phyloP scores from a whole-genome alignment of 83 land plant genomes.

The Diphasiastrum complanatum region DNA sequence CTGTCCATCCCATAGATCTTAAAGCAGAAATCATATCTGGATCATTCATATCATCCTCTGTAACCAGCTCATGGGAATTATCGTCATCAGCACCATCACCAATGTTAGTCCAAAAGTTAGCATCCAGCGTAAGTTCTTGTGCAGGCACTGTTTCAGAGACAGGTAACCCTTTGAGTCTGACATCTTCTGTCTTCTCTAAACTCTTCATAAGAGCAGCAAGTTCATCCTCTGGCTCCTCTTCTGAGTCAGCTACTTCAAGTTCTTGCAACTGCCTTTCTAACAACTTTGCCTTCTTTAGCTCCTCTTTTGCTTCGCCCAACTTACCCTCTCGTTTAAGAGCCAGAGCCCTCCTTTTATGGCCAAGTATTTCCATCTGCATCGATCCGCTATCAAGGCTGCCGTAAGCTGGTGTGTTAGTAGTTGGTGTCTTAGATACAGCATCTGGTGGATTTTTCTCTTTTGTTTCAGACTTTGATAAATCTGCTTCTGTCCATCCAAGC shows the following conservation, averaged over 20 bases:
- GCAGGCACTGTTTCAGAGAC: no score
- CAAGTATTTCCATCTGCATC: conserved; percentile 49
- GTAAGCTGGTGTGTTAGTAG: conserved; percentile 10
- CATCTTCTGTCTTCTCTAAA: conserved; percentile 1
- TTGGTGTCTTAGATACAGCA: conserved; percentile 2
- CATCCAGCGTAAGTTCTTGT: no score
- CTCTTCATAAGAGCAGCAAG: not conserved
- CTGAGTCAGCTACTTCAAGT: conserved; percentile 22
- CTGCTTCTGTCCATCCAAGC: conserved; percentile 86
- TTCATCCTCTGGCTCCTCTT: conserved; percentile 18
- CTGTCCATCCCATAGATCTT: conserved; percentile 37
- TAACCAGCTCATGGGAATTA: conserved; percentile 9
- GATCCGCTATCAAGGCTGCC: conserved; percentile 6
- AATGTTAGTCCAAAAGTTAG: no score
- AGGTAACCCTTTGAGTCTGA: not conserved
- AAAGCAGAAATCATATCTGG: conserved; percentile 36
- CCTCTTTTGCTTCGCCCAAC: conserved; percentile 74
- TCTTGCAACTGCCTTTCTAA: conserved; percentile 63
- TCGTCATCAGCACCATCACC: not conserved
- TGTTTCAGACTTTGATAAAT: conserved; percentile 43
- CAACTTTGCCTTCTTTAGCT: conserved; percentile 66
- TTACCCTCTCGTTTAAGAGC: conserved; percentile 79
- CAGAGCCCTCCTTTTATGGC: conserved; percentile 64
- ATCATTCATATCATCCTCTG: conserved; percentile 33
- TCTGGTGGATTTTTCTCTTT: conserved; percentile 6